These are phyloP conservation scores for Scytalidium sp. DNA, from an alignment of 2,329 filamentous ascomycete genomes.

Conservation along the genomic window DNA sequence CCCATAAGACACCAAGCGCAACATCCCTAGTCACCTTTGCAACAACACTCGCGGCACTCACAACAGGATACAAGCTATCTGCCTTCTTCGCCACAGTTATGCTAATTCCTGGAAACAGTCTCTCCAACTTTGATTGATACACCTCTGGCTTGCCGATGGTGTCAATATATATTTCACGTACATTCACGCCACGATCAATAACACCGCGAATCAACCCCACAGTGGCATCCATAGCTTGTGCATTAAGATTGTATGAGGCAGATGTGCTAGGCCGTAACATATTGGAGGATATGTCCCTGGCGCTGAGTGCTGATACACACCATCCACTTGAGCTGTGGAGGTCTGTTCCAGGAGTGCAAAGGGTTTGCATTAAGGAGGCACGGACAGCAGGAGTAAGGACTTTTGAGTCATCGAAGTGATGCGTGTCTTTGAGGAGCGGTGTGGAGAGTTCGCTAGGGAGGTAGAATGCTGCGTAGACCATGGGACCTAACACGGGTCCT, in stretches of 20 bases:
- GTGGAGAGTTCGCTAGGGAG: conserved; percentile 71
- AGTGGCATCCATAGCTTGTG: conserved; percentile 92
- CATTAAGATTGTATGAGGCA: conserved; percentile 81
- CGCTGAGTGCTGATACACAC: conserved; percentile 78
- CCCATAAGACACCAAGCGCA: conserved; percentile 76
- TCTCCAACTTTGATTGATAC: conserved; percentile 82
- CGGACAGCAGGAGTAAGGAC: conserved; percentile 80
- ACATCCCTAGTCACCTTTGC: conserved; percentile 95
- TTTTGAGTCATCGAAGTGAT: conserved; percentile 96
- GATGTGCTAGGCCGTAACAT: conserved; percentile 33
- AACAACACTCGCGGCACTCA: conserved; percentile 89
- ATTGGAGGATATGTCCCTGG: conserved; percentile 40
- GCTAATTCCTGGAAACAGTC: conserved; percentile 73
- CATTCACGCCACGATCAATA: conserved; percentile 72
- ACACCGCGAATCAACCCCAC: conserved; percentile 77
- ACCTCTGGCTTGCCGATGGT: conserved; percentile 80
- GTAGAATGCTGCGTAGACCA: conserved; percentile 70
- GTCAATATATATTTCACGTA: conserved; percentile 90
- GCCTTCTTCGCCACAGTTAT: conserved; percentile 88
- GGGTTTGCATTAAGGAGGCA: conserved; percentile 62
- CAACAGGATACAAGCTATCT: conserved; percentile 86
- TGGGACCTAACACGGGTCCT: conserved; percentile 84
- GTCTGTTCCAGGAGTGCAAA: conserved; percentile 65
- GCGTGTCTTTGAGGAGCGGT: conserved; percentile 70
- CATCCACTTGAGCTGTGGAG: conserved; percentile 71